A percentile compares a stretch with the other conserved stretches of the same genome.
Evolutionary conservation across 345 rosid genomes (phyloP).

Genomic region (Bruguiera parviflora): DNA sequence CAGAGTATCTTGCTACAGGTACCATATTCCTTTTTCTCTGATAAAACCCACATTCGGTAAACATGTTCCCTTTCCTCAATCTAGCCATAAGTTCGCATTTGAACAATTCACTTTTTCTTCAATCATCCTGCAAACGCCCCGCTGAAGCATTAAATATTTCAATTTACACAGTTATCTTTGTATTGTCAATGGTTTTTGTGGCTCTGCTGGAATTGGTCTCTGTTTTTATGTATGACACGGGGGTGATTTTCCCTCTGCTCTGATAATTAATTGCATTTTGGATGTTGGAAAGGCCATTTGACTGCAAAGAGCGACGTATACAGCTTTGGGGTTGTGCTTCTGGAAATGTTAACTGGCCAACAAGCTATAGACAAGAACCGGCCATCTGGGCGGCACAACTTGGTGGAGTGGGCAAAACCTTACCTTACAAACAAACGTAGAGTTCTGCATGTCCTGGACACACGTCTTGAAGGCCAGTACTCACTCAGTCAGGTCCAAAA

Average conservation of each 20-base stretch:
- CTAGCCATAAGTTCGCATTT: no score
- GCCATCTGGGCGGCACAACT: slow-evolving; percentile 76
- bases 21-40: not conserved
- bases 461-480: slow-evolving; percentile 75
- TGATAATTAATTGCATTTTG: slow-evolving; percentile 14
- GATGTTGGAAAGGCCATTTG: slow-evolving; percentile 54
- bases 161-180: no score
- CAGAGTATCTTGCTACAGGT: slow-evolving; percentile 89
- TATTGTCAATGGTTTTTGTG: not conserved
- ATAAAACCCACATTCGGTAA: no score
- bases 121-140: not conserved
- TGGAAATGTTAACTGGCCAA: slow-evolving; percentile 82
- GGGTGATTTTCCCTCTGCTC: no score
- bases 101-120: not conserved
- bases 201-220: not conserved
- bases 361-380: slow-evolving; percentile 88
- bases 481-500: slow-evolving; percentile 46
- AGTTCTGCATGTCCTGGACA: slow-evolving; percentile 58
- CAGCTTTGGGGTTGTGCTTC: slow-evolving; percentile 91
- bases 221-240: not conserved
- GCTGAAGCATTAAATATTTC: not conserved
- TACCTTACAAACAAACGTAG: slow-evolving; percentile 73
- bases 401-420: slow-evolving; percentile 94
- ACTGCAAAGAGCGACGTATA: slow-evolving; percentile 85
- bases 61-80: no score